Percentiles rank a stretch among this genome's conserved stretches.
phyloP scores from a whole-genome alignment of 1,284 basidiomycete species.

The Phylloboletellus chloephorus region DNA sequence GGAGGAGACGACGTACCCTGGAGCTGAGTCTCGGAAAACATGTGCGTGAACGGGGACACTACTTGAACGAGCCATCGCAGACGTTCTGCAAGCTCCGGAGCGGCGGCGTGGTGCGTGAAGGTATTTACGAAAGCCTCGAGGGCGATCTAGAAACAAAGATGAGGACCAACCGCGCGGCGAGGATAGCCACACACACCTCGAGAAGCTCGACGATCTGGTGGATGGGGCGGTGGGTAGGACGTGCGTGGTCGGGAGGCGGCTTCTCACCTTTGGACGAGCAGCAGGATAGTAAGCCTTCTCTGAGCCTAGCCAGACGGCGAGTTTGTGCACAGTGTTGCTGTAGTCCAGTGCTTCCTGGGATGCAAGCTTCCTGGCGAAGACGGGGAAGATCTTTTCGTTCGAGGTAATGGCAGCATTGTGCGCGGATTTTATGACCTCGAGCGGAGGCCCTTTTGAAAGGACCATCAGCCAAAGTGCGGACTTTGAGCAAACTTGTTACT shows the following conservation, averaged over 20 bases:
- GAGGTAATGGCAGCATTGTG: slow-evolving; percentile 19
- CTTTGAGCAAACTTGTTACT: too few species aligned
- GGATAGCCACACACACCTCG: slow-evolving; percentile 21
- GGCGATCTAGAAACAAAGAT: slow-evolving; percentile 20
- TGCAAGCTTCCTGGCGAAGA: slow-evolving; percentile 26
- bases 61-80: slow-evolving; percentile 18
- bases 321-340: slow-evolving; percentile 16
- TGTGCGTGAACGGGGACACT: slow-evolving; percentile 19
- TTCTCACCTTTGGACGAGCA: slow-evolving; percentile 26
- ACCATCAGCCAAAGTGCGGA: slow-evolving; percentile 5
- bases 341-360: slow-evolving; percentile 24
- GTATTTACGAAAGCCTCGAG: slow-evolving; percentile 14
- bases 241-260: not conserved
- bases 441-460: slow-evolving; percentile 3
- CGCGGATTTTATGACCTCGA: slow-evolving; percentile 17
- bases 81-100: slow-evolving; percentile 7
- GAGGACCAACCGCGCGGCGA: not conserved
- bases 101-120: slow-evolving; percentile 6
- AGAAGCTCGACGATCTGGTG: slow-evolving; percentile 28
- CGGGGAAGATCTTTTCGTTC: slow-evolving; percentile 29
- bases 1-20: slow-evolving; percentile 18
- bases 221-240: slow-evolving; percentile 1
- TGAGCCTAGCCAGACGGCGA: slow-evolving; percentile 23
- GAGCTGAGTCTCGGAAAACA: slow-evolving; percentile 23
- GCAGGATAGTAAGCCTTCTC: slow-evolving; percentile 30